Evolutionary conservation across 371 early-diverging fungal species (phyloP).

Genomic region (Mortierella sp.): DNA sequence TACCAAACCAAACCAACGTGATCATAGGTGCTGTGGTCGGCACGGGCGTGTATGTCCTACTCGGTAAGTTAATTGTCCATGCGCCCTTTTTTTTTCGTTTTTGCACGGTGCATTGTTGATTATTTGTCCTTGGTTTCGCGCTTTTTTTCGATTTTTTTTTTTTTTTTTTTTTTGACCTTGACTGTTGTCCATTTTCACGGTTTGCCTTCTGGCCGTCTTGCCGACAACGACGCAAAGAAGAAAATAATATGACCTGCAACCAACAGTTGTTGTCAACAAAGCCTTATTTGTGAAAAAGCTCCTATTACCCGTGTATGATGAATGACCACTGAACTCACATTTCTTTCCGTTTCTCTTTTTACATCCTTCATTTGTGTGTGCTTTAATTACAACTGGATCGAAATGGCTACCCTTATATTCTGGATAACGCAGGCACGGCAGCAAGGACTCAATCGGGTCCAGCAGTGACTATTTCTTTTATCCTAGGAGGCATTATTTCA

Average conservation of each 20-base stretch:
- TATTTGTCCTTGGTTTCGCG: neutral
- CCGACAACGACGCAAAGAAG: neutral
- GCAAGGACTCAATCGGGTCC: constrained; percentile 87
- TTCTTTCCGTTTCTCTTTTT: neutral
- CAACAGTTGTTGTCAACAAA: neutral
- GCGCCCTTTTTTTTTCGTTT: neutral
- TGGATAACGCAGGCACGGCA: constrained; percentile 69
- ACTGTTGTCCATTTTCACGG: constrained; percentile 1
- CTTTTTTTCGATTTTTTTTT: neutral
- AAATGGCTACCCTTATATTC: too few species aligned
- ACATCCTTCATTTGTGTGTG: constrained; percentile 17
- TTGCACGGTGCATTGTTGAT: constrained; percentile 12
- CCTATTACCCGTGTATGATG: neutral
- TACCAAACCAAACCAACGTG: constrained; percentile 39
- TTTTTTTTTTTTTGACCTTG: neutral
- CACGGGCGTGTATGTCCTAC: constrained; percentile 64
- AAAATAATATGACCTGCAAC: neutral
- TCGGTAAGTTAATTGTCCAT: constrained; percentile 47
- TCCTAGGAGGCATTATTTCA: constrained; percentile 81
- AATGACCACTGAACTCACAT: neutral
- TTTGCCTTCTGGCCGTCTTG: constrained; percentile 14
- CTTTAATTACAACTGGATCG: constrained; percentile 60
- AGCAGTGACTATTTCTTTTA: constrained; percentile 82
- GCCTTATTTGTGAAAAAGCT: neutral
- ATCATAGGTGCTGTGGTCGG: constrained; percentile 84